These are phyloP conservation scores for Botrytis fragariae DNA, from an alignment of 2,329 filamentous ascomycete genomes.

Conservation along the genomic window DNA sequence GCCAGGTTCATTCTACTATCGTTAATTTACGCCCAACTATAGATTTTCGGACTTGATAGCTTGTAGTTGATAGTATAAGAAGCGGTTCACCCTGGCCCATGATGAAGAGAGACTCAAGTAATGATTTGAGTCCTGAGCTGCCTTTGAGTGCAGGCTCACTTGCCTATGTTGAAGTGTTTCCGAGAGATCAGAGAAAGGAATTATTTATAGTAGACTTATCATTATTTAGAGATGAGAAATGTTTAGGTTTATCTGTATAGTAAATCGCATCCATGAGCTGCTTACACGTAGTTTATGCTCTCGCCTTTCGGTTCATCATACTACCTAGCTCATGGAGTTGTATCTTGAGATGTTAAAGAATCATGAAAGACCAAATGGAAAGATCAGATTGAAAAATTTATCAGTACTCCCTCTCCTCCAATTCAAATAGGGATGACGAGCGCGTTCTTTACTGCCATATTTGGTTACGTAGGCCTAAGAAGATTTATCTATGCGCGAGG, in stretches of 20 bases:
- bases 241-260: neutral
- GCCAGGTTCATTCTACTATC: neutral
- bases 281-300: neutral
- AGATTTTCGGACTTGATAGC: neutral
- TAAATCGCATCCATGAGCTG: neutral
- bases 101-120: neutral
- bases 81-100: no score
- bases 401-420: no score
- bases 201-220: neutral
- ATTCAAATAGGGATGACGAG: no score
- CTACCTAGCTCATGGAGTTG: neutral
- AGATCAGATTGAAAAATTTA: neutral
- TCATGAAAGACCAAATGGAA: neutral
- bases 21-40: rapidly evolving
- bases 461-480: neutral
- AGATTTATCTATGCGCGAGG: neutral
- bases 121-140: neutral
- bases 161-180: rapidly evolving
- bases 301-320: rapidly evolving
- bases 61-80: no score
- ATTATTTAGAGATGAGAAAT: neutral
- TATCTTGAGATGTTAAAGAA: neutral
- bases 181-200: neutral
- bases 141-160: no score
- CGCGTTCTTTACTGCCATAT: neutral